These are phyloP conservation scores for Heimioporus sp. DNA, from an alignment of 768 basidiomycete genomes.

Conservation along the genomic window DNA sequence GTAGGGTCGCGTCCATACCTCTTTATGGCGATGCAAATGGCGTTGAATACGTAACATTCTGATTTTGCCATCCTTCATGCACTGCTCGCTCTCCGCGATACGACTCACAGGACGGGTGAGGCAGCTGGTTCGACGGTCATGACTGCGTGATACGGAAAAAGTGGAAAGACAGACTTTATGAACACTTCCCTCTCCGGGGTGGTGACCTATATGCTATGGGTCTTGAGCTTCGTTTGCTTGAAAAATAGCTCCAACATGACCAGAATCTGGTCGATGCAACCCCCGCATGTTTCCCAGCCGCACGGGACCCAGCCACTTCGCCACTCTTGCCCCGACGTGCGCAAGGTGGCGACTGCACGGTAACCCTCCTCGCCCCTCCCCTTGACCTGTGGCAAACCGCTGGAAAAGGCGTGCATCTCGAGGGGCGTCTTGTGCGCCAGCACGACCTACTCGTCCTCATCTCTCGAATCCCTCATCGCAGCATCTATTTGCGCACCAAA, in stretches of 20 bases:
- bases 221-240: conserved; percentile 64
- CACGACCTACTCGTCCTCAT: conserved; percentile 69
- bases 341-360: conserved; percentile 45
- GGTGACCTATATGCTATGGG: conserved; percentile 87
- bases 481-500: conserved; percentile 74
- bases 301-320: too few relatives aligned
- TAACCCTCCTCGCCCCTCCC: conserved; percentile 45
- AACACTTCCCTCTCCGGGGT: conserved; percentile 84
- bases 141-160: background rate
- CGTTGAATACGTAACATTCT: too few relatives aligned
- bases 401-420: conserved; percentile 89
- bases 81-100: conserved; percentile 80
- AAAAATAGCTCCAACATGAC: conserved; percentile 65
- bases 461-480: conserved; percentile 64
- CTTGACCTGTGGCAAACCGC: conserved; percentile 93
- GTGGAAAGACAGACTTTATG: conserved; percentile 49
- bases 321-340: conserved; percentile 59
- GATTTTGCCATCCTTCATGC: too few relatives aligned
- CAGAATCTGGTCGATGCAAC: conserved; percentile 78
- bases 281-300: conserved; percentile 50
- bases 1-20: conserved; percentile 80
- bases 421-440: conserved; percentile 93
- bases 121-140: conserved; percentile 50
- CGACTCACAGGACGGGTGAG: conserved; percentile 86
- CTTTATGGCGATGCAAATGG: conserved; percentile 90